phyloP scores from a whole-genome alignment of 805 yeast genomes.

The Ogataea neopini region DNA sequence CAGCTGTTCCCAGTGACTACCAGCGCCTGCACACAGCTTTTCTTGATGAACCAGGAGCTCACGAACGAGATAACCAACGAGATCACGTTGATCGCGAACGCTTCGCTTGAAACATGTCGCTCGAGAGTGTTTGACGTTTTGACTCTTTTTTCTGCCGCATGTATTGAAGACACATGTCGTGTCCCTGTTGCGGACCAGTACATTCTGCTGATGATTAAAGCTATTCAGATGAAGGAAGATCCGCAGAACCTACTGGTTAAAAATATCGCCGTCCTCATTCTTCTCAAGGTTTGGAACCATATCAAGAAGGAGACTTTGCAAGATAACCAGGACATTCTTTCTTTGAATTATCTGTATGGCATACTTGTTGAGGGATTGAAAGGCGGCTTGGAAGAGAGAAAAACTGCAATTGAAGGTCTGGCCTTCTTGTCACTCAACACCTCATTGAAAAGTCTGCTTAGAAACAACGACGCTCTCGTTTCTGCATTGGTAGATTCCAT shows the following conservation, averaged over 20 bases:
- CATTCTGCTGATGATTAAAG: conserved; percentile 40
- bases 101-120: background rate
- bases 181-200: conserved; percentile 47
- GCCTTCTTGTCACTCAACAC: conserved; percentile 39
- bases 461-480: conserved; percentile 38
- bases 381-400: conserved; percentile 22
- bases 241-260: conserved; percentile 22
- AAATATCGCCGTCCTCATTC: conserved; percentile 42
- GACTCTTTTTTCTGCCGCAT: conserved; percentile 43
- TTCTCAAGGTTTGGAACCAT: conserved; percentile 60
- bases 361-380: conserved; percentile 23
- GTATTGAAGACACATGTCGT: conserved; percentile 53
- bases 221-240: conserved; percentile 27
- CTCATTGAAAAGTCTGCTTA: conserved; percentile 34
- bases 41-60: conserved; percentile 21
- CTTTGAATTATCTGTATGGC: conserved; percentile 36
- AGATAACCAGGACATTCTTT: conserved; percentile 33
- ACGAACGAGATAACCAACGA: conserved; percentile 27
- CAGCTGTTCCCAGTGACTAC: conserved; percentile 27
- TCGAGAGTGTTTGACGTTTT: conserved; percentile 28
- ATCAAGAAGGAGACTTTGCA: conserved; percentile 36
- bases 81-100: conserved; percentile 16
- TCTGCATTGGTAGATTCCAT: conserved; percentile 22
- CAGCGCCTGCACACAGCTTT: conserved; percentile 17
- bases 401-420: conserved; percentile 33